Evolutionary conservation across 2,329 filamentous ascomycete species (phyloP).

Genomic region (Claviceps maximensis): DNA sequence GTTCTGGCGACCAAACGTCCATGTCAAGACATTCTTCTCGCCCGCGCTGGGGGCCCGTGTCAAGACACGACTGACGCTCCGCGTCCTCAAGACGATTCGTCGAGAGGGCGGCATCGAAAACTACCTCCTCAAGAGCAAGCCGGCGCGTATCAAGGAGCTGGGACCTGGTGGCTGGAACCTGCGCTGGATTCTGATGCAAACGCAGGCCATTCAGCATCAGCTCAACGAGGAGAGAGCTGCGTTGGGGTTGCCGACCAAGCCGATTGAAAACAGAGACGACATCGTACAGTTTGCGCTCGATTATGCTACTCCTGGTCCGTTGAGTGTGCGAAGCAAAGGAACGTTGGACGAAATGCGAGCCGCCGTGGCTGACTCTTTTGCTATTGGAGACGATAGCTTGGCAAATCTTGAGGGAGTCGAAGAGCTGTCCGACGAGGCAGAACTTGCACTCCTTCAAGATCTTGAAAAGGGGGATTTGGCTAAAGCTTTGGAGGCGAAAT

Average conservation of each 20-base stretch:
- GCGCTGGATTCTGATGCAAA: constrained; percentile 83
- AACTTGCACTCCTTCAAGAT: constrained; percentile 18
- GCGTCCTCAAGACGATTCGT: constrained; percentile 61
- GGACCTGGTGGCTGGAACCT: constrained; percentile 84
- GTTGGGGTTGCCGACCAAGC: constrained; percentile 43
- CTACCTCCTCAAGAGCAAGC: constrained; percentile 74
- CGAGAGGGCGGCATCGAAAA: constrained; percentile 82
- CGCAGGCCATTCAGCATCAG: constrained; percentile 45
- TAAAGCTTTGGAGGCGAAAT: background rate
- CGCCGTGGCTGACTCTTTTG: constrained; percentile 33
- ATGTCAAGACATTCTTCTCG: constrained; percentile 54
- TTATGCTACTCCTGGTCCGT: constrained; percentile 26
- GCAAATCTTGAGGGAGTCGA: constrained; percentile 25
- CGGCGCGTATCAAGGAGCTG: constrained; percentile 67
- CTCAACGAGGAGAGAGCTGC: constrained; percentile 51
- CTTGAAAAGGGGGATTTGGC: constrained; percentile 18
- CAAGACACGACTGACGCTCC: constrained; percentile 54
- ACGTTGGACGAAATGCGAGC: constrained; percentile 25
- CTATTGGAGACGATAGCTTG: constrained; percentile 28
- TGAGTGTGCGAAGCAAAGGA: constrained; percentile 22
- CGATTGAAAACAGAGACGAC: constrained; percentile 23
- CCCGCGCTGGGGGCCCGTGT: constrained; percentile 48
- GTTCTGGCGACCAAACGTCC: constrained; percentile 63
- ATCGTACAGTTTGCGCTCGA: constrained; percentile 28
- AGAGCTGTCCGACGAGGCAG: constrained; percentile 26